Evolutionary conservation across 495 filamentous ascomycete genomes (phyloP).

Genomic region (Lepraria neglecta): DNA sequence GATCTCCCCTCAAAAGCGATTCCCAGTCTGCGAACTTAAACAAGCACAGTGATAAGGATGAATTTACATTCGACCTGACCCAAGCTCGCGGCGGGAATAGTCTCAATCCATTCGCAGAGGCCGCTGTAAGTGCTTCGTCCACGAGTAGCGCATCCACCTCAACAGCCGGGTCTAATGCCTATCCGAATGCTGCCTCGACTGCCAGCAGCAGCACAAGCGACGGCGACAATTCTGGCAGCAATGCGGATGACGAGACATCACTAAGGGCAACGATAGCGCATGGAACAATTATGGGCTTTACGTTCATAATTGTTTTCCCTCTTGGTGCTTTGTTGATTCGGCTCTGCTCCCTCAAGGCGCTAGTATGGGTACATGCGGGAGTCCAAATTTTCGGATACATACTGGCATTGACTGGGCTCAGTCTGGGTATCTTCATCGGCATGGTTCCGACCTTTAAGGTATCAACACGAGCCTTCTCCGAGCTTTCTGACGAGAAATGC

Average conservation of each 20-base stretch:
- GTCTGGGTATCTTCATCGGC: conserved; percentile 14
- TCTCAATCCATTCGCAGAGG: neutral
- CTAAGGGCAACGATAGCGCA: neutral
- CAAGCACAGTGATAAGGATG: too few species aligned
- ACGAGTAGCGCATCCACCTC: neutral
- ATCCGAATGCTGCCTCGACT: neutral
- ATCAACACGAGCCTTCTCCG: neutral
- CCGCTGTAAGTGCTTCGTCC: neutral
- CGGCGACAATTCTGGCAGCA: neutral
- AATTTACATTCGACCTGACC: too few species aligned
- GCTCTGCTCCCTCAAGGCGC: conserved; percentile 32
- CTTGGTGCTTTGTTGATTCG: conserved; percentile 53
- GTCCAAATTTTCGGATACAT: conserved; percentile 17
- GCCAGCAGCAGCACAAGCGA: neutral
- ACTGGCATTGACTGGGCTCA: conserved; percentile 10
- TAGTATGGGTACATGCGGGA: conserved; percentile 25
- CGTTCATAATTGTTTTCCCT: conserved; percentile 51
- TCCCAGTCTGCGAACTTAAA: too few species aligned
- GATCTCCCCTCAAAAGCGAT: too few species aligned
- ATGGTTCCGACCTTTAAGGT: neutral
- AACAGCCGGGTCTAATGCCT: neutral
- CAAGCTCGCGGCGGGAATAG: too few species aligned
- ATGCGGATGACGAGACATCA: neutral
- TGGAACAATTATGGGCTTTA: conserved; percentile 47
- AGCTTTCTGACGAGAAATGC: neutral